Conservation (phyloP, 495 filamentous ascomycete species). For the Staphylotrichum tortipilum region DNA sequence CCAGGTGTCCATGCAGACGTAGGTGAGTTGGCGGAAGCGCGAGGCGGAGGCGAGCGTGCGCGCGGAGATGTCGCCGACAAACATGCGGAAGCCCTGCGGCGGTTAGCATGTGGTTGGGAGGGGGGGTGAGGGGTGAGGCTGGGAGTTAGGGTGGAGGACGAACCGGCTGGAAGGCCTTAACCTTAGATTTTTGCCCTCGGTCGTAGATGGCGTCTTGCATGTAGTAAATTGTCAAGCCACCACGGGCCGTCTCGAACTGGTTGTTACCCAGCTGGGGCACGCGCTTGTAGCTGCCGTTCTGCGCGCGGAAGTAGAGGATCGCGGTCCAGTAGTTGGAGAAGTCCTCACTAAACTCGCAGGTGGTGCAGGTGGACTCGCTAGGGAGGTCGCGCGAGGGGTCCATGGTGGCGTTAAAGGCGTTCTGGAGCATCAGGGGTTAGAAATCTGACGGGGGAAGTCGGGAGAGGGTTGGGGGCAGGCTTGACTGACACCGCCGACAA, state of each 20-base stretch:
- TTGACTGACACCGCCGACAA: not conserved
- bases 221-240: not conserved
- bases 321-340: slow-evolving; percentile 2
- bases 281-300: not conserved
- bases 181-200: not conserved
- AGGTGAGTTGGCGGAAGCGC: not conserved
- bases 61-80: not conserved
- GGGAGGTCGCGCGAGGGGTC: not conserved
- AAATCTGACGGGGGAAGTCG: no score
- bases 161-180: not conserved
- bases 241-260: not conserved
- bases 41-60: not conserved
- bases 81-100: not conserved
- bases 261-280: not conserved
- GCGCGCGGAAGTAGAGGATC: not conserved
- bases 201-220: not conserved
- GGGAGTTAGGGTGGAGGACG: no score
- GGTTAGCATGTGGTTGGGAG: not conserved
- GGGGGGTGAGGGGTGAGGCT: not conserved
- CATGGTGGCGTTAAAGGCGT: not conserved
- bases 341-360: not conserved
- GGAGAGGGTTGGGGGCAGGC: not conserved
- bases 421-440: not conserved
- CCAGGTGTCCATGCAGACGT: not conserved
- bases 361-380: not conserved